Evolutionary conservation across 192 early-diverging fungal species (phyloP).

Genomic region (Backusella australiensis): DNA sequence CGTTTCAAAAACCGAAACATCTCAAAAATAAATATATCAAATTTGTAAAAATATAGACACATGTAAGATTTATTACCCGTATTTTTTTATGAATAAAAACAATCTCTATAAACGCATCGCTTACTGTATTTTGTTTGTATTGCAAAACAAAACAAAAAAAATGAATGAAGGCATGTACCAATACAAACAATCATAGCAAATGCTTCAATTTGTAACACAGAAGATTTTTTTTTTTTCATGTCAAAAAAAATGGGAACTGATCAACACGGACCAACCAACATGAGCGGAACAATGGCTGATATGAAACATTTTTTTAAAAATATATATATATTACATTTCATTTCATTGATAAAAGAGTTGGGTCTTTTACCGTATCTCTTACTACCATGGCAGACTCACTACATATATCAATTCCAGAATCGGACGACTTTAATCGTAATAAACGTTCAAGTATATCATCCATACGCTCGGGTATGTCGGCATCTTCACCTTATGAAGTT

Average conservation of each 20-base stretch:
- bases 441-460: not conserved
- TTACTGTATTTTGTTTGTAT: too few species aligned
- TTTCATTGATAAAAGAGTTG: too few species aligned
- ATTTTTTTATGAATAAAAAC: not conserved
- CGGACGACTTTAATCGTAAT: not conserved
- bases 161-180: too few species aligned
- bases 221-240: not conserved
- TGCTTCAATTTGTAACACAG: not conserved
- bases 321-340: too few species aligned
- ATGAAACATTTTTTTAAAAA: not conserved
- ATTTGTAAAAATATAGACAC: not conserved
- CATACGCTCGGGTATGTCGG: not conserved
- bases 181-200: not conserved
- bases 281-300: not conserved
- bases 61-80: not conserved
- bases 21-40: not conserved
- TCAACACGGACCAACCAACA: not conserved
- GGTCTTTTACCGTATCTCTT: too few species aligned
- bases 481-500: not conserved
- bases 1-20: conserved; percentile 4
- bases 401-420: not conserved
- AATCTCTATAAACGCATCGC: too few species aligned
- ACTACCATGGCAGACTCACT: not conserved
- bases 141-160: too few species aligned
- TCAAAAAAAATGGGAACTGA: not conserved